Base-by-base conservation (phyloP, 2,329 filamentous ascomycete genomes). In the Monosporascus sp. region DNA sequence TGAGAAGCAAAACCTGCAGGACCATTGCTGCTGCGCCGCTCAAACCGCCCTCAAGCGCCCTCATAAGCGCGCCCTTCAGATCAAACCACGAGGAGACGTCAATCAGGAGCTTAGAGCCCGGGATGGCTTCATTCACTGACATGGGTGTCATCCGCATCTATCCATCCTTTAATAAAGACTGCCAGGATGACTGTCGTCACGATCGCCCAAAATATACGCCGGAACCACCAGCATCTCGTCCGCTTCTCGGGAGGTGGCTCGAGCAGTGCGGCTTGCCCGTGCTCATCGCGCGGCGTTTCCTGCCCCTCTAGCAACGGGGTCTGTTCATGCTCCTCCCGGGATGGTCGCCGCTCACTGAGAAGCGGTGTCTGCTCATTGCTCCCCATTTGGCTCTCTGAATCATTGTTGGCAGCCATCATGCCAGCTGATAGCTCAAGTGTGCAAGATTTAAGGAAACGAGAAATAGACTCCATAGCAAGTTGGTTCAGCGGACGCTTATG, bases 21-120 rank as follows among this genome's bases (percentile, higher is more conserved):
- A 78, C 60, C 76, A 78, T 78, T 3, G 76, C 76, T 0, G 76
- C 74, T 20, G 76, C 76, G 46, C 76, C 76, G 38, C 73, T 76
- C 19, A 78, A 55, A 1, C 76, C 76, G 16, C 76, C 74, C 0
- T 76, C 76, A 0, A 78, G 70, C 0, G 76, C 76, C 45, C 68
- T 62, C 53, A 71, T 73, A 7, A 78, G 69, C 1, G 76, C 76
- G n/a, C 65, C 65, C 31, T 67, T 67, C 0, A 78, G 59, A 37
- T 78, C 74, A 49, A 78, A 78, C 74, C 77, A 53, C 1, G 40
- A 55, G 20, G 16, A 53, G 36, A 19, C 19, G 16, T 2, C 3
- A 9, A 7, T 17, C 43, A 27, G 3, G 5, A 16, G 26, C 17
- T 27, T 14, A 17, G 43, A 26, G 11, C 11, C 17, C 24, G 20